A percentile compares a stretch with the other conserved stretches of the same genome.
These are phyloP conservation scores for Pleurotus ostreatus DNA, from an alignment of 768 basidiomycete species.

Conservation along the genomic window DNA sequence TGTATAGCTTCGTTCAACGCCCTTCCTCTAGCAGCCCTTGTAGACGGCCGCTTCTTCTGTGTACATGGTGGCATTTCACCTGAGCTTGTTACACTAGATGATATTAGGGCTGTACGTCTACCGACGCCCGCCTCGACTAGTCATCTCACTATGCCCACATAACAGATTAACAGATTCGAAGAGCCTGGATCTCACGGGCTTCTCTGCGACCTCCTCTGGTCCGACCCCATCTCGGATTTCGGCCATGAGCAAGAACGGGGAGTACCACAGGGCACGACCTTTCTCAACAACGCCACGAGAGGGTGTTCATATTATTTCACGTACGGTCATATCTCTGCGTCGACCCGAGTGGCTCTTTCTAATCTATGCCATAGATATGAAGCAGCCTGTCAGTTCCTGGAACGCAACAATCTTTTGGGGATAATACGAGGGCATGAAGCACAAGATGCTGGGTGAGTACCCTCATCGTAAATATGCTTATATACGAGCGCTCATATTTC, in stretches of 20 bases:
- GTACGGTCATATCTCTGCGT: no score
- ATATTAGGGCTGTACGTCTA: slow-evolving; percentile 58
- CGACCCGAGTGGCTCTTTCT: no score
- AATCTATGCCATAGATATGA: slow-evolving; percentile 56
- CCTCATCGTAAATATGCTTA: no score
- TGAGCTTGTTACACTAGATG: slow-evolving; percentile 73
- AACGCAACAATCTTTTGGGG: slow-evolving; percentile 85
- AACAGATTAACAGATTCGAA: no score
- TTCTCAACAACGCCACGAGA: slow-evolving; percentile 77
- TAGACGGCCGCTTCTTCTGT: slow-evolving; percentile 95
- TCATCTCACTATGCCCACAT: no score
- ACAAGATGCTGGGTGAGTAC: slow-evolving; percentile 92
- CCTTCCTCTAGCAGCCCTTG: slow-evolving; percentile 85
- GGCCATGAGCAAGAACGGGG: slow-evolving; percentile 72
- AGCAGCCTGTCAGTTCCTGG: slow-evolving; percentile 91
- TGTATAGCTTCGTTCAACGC: slow-evolving; percentile 89
- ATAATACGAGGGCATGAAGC: slow-evolving; percentile 97
- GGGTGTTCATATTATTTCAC: slow-evolving; percentile 94
- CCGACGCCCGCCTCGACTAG: no score
- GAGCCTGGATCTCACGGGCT: slow-evolving; percentile 92
- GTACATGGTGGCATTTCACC: slow-evolving; percentile 97
- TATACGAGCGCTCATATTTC: not conserved
- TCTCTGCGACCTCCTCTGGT: slow-evolving; percentile 94
- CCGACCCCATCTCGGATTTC: slow-evolving; percentile 88
- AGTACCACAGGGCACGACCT: slow-evolving; percentile 55